phyloP scores from a whole-genome alignment of 306 rosid genomes.

The Pterocarpus macrocarpus region DNA sequence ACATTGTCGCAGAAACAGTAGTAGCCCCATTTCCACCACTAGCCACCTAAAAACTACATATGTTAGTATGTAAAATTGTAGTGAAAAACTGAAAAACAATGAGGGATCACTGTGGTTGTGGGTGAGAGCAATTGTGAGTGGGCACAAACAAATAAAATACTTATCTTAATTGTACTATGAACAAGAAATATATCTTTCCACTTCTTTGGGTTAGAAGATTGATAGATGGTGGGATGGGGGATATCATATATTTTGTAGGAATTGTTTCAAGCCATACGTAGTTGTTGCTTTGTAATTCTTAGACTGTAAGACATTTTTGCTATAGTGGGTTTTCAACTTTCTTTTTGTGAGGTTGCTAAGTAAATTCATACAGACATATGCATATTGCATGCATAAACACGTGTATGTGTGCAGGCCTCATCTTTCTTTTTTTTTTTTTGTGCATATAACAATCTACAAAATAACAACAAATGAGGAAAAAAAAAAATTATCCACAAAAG shows the following conservation, averaged over 20 bases:
- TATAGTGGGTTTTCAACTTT: not conserved
- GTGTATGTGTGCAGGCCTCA: not conserved
- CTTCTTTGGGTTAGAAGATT: constrained; percentile 3
- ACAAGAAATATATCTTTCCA: constrained; percentile 4
- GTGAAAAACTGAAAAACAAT: constrained; percentile 28
- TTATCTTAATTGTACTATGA: constrained; percentile 5
- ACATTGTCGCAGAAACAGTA: constrained; percentile 93
- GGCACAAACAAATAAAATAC: constrained; percentile 1
- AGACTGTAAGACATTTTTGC: not conserved
- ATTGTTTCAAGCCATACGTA: constrained; percentile 18
- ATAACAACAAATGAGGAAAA: not conserved
- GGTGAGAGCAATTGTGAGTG: not conserved
- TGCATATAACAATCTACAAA: not conserved
- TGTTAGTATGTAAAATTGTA: constrained; percentile 29
- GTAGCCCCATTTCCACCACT: constrained; percentile 87
- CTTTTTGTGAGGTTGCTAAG: not conserved
- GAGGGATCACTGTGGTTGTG: not conserved
- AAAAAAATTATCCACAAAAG: not conserved
- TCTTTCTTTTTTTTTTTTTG: not conserved
- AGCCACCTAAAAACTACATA: constrained; percentile 68
- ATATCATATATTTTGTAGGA: not conserved
- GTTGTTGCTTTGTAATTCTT: not conserved
- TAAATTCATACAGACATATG: not conserved
- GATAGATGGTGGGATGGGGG: not conserved
- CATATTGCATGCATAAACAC: not conserved